Evolutionary conservation across 2,329 filamentous ascomycete species (phyloP), one percentile per base, ranked within the genome.

Genomic region (Davidsoniella australis): DNA sequence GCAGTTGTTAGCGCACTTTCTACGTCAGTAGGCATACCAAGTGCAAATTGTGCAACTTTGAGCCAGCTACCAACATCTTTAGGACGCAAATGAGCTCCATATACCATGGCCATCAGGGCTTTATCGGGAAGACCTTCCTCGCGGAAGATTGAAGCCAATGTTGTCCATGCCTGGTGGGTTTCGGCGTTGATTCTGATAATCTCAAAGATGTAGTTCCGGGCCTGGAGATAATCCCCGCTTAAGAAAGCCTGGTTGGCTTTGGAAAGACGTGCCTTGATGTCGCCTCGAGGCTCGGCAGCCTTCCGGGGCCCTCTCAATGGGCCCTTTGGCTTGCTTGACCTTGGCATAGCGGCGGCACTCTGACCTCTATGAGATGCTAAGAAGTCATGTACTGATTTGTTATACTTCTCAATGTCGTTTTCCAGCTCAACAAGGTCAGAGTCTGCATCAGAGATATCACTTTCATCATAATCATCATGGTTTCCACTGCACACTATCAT

Each of bases 201-300:
- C 56, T 82, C 77, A 39, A 72, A 69, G 7, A 76, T 71, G 18
- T 74, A 65, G 14, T 71, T 69, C 36, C 77, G 65, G 4, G 82
- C 79, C 39, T 70, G 66, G 4, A 75, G 69, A 54, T 80, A 78
- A 17, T 80, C 69, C 23, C 72, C 68, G 8, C 72, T 67, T 52
- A 85, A 68, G 58, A 80, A 87, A 4, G 78, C 75, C 53, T 79
- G 70, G 52, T 78, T 83, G 2, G 84, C 83, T 58, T 74, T 69
- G 43, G 73, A 71, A 45, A 87, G 69, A 40, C 80, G 68, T 39
- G 74, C 68, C 57, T 80, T 85, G 61, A 87, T 84, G 56, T 86
- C 79, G 39, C 72, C 76, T 41, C 79, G 75, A 14, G 79, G 80
- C 59, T 84, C 80, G 7, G 75, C 78, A 20, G 76, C 72, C 59